Conservation (phyloP, 2,329 filamentous ascomycete species). For the Aureobasidium subglaciale region DNA sequence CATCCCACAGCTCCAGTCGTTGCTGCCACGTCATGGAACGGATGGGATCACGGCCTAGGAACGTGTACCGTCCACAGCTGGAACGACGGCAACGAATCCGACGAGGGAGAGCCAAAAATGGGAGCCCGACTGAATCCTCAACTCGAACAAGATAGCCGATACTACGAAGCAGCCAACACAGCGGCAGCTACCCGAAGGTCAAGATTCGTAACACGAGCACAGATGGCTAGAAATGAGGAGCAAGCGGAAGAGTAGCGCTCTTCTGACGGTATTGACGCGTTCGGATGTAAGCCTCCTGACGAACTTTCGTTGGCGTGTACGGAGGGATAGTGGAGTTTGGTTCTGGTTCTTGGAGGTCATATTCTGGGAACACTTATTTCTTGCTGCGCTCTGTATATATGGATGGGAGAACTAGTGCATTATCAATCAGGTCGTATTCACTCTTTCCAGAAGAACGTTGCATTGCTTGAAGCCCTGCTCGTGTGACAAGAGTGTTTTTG, state of each 20-base stretch:
- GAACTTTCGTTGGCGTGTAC: background rate
- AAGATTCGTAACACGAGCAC: background rate
- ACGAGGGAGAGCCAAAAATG: conserved; percentile 54
- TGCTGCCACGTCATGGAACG: conserved; percentile 77
- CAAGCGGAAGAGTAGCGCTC: conserved; percentile 19
- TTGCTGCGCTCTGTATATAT: conserved; percentile 2
- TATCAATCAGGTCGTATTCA: too few relatives aligned
- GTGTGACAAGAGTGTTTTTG: background rate
- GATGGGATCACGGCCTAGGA: conserved; percentile 63
- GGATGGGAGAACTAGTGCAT: too few relatives aligned
- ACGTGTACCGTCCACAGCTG: conserved; percentile 74
- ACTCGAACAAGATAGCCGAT: conserved; percentile 43
- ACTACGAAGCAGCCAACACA: conserved; percentile 26
- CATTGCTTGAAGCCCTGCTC: background rate
- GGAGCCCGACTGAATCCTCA: conserved; percentile 55
- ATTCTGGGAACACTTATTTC: background rate
- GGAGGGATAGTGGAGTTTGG: background rate
- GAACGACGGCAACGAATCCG: conserved; percentile 54
- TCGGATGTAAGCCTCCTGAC: background rate
- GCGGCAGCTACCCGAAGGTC: background rate
- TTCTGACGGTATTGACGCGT: background rate
- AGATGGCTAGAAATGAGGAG: conserved; percentile 14
- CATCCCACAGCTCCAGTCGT: conserved; percentile 78
- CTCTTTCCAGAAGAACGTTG: background rate
- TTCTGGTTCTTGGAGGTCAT: background rate